These are phyloP conservation scores for Pestalotiopsis fici DNA, from an alignment of 2,329 filamentous ascomycete genomes.

Conservation along the genomic window DNA sequence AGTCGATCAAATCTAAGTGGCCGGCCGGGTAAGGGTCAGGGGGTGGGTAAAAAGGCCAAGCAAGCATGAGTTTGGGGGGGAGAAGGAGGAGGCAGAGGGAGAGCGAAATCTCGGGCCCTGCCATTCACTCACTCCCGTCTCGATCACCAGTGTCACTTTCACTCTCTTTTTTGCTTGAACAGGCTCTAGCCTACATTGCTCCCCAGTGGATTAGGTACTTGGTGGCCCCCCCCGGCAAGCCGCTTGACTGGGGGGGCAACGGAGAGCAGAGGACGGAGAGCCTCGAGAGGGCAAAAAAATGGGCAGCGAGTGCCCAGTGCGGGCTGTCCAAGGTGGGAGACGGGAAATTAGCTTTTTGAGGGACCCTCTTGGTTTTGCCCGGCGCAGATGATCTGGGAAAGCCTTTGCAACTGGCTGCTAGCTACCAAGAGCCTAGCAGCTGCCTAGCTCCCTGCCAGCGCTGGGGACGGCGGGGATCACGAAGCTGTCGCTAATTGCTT, in stretches of 20 bases:
- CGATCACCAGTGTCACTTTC: not conserved
- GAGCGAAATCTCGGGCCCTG: not conserved
- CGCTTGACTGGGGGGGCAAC: not conserved
- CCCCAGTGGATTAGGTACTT: not conserved
- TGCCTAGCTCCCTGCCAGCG: not conserved
- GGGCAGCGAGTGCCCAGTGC: not conserved
- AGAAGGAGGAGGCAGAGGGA: not conserved
- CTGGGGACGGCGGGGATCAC: not conserved
- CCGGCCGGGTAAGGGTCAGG: constrained; percentile 4
- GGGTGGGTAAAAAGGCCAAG: not conserved
- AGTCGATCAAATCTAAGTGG: constrained; percentile 1
- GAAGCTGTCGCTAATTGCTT: not conserved
- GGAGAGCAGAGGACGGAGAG: not conserved
- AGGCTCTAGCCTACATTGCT: not conserved
- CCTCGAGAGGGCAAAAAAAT: not conserved
- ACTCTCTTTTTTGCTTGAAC: not conserved
- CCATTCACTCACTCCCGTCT: not conserved
- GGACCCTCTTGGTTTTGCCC: not conserved
- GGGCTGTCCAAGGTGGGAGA: not conserved
- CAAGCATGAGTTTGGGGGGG: not conserved
- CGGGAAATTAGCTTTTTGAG: constrained; percentile 4
- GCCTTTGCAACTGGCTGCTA: not conserved
- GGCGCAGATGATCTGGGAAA: constrained; percentile 4
- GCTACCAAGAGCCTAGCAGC: not conserved
- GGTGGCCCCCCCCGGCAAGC: not conserved